Base-by-base conservation (phyloP, 495 filamentous ascomycete genomes). In the Extremus antarcticus region DNA sequence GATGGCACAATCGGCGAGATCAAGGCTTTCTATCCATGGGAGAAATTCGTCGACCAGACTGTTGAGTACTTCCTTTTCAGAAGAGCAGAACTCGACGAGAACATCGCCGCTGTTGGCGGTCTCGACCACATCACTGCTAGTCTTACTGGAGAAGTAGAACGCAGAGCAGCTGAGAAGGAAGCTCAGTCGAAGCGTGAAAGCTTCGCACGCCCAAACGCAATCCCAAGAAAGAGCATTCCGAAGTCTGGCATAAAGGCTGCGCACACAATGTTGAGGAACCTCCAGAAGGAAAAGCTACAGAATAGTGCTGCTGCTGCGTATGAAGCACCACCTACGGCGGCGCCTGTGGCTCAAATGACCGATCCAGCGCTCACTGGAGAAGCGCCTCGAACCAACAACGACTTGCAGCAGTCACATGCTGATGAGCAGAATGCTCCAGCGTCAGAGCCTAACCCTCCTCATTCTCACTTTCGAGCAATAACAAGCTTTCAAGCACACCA, bases 101-200 rank as follows among this genome's bases (percentile, higher is more conserved):
- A 61, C 16, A 53, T 65, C 40, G 51, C 17, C 2, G 32, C 45
- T 11, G 47, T 43, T n/a, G 63, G 61, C n/a, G 63, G 63, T 16
- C 15, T 51, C n/a, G 38, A 50, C 2, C 15, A 19, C 3, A 49
- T 65, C 20, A 17, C 55, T 8, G 19, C 35, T 20, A 13, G 0
- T 1, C 41, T 65, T 17, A 19, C 7, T 1, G n/a, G 41, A 21
- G 48, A 59, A 47, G 53, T 62, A 9, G 21, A 57, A 24, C 50
- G 39, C 8, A 3, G 50, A 15, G 23, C 43, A 32, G 46, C 16
- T 4, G 53, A 39, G 25, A 29, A 45, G 22, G 21, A 15, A 0
- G 24, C 50, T 13, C 32, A 53, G 17, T 17, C 38, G 43, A 47
- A 52, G 17, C 48, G 53, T 21, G 55, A 56, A 35, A 59, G 59